These are phyloP conservation scores for Microdochium paspali DNA, from an alignment of 2,329 filamentous ascomycete genomes.

Conservation along the genomic window DNA sequence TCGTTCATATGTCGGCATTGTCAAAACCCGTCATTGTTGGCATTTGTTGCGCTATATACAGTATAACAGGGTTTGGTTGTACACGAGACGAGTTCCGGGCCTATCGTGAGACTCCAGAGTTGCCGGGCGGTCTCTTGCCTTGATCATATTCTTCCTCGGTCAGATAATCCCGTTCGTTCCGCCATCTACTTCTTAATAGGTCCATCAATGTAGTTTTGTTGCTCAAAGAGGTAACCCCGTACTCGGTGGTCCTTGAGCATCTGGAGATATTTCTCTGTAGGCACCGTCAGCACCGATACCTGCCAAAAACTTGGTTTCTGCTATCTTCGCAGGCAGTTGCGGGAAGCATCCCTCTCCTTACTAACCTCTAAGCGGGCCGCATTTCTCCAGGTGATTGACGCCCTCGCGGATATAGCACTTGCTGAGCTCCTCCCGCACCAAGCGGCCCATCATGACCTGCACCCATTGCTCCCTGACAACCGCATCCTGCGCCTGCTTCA, in stretches of 20 bases:
- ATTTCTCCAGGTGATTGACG: slow-evolving; percentile 84
- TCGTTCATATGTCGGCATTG: background rate
- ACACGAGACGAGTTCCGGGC: background rate
- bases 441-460: slow-evolving; percentile 76
- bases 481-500: slow-evolving; percentile 77
- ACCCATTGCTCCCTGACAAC: slow-evolving; percentile 85
- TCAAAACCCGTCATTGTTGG: background rate
- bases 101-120: background rate
- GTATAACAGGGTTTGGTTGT: background rate
- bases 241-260: slow-evolving; percentile 68
- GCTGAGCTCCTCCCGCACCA: slow-evolving; percentile 73
- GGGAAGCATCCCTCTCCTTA: slow-evolving; percentile 9
- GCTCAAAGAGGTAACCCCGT: slow-evolving; percentile 69
- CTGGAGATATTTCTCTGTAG: slow-evolving; percentile 67
- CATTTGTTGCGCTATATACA: background rate
- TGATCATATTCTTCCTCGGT: background rate
- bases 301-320: too few relatives aligned
- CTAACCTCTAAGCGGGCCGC: slow-evolving; percentile 71
- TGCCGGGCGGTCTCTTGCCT: background rate
- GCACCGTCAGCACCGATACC: background rate
- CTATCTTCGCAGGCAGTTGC: slow-evolving; percentile 4
- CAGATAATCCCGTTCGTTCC: background rate
- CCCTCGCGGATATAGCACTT: slow-evolving; percentile 81
- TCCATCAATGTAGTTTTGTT: slow-evolving; percentile 60
- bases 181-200: slow-evolving; percentile 28